These are phyloP conservation scores for Podaxis carcinomalis DNA, from an alignment of 768 basidiomycete species.

Conservation along the genomic window DNA sequence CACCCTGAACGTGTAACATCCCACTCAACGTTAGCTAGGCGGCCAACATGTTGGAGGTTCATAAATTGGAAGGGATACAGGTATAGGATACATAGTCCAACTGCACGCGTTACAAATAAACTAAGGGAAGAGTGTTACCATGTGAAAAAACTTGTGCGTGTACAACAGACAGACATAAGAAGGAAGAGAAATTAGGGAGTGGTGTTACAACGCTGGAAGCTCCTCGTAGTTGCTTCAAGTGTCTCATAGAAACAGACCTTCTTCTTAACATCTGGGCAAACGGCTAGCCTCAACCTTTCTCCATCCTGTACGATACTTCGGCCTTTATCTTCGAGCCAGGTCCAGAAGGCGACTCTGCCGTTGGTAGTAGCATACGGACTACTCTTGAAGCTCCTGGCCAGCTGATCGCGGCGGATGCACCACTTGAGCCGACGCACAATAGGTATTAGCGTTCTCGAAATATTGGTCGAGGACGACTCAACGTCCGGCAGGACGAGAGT, in stretches of 20 bases:
- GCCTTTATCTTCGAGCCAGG: conserved; percentile 57
- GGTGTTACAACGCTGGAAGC: background rate
- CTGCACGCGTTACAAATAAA: background rate
- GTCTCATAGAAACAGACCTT: conserved; percentile 58
- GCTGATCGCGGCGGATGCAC: conserved; percentile 59
- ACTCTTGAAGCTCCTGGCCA: conserved; percentile 54
- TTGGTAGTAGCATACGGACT: conserved; percentile 25
- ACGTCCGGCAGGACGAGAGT: conserved; percentile 46
- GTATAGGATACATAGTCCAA: too few species aligned
- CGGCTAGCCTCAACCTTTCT: conserved; percentile 63
- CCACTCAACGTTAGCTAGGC: conserved; percentile 11
- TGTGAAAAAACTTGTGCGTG: background rate
- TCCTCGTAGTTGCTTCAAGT: conserved; percentile 15
- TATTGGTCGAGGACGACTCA: conserved; percentile 49
- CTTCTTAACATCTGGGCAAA: conserved; percentile 61
- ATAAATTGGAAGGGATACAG: conserved; percentile 2
- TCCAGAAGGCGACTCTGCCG: conserved; percentile 33
- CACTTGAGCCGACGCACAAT: conserved; percentile 67
- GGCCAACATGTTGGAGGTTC: conserved; percentile 22
- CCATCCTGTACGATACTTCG: conserved; percentile 48
- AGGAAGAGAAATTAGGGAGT: background rate
- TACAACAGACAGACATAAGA: too few species aligned
- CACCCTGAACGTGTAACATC: too few species aligned
- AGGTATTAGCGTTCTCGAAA: conserved; percentile 62
- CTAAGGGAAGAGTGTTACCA: background rate